Evolutionary conservation across 75 land plant genomes (phyloP).

Genomic region (Picea glauca): DNA sequence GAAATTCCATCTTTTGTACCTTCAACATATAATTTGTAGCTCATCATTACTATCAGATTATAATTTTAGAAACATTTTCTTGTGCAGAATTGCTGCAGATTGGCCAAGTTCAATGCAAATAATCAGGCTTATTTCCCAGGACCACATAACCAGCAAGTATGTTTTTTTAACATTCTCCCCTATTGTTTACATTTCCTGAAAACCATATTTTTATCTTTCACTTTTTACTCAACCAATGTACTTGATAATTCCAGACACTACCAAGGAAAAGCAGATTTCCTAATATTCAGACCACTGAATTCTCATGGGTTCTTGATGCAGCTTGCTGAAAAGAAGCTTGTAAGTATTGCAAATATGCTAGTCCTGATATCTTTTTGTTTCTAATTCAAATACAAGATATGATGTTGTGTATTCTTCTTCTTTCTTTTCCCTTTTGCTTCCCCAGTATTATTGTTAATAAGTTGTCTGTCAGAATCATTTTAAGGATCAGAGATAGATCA

Average conservation of each 20-base stretch:
- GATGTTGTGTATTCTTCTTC: background rate
- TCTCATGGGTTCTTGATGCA: constrained; percentile 91
- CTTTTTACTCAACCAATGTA: background rate
- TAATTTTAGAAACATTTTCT: background rate
- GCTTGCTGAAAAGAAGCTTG: constrained; percentile 92
- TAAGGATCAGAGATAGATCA: no score
- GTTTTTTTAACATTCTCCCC: background rate
- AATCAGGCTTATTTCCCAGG: constrained; percentile 89
- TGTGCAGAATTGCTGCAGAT: constrained; percentile 82
- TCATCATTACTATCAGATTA: no score
- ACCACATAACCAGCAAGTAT: constrained; percentile 95
- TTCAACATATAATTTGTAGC: no score
- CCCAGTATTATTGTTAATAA: background rate
- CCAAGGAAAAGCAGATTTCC: constrained; percentile 85
- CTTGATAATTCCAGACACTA: constrained; percentile 64
- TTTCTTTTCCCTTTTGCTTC: background rate
- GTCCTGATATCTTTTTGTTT: background rate
- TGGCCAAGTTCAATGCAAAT: constrained; percentile 98
- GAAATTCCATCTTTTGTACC: no score
- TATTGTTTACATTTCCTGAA: background rate
- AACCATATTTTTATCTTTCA: background rate
- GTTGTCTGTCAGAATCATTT: no score
- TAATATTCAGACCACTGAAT: constrained; percentile 76
- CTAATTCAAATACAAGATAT: background rate
- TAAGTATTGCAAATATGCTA: constrained; percentile 27